Percentiles rank a stretch among this genome's conserved stretches.
Conservation (phyloP, 2,329 filamentous ascomycete species). For the Pseudofabraea citricarpa region DNA sequence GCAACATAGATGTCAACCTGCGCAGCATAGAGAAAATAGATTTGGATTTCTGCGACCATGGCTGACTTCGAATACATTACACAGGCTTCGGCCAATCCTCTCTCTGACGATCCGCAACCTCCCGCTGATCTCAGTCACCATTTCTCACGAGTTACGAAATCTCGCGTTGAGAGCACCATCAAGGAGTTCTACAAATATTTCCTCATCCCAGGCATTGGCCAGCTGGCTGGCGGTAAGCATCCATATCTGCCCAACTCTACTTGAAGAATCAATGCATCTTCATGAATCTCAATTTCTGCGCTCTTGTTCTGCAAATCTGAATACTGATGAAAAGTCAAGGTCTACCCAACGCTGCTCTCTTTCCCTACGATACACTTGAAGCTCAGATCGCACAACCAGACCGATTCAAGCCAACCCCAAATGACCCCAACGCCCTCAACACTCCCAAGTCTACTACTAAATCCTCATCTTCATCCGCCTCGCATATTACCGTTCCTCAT, state of each 20-base stretch:
- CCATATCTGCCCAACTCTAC: background rate
- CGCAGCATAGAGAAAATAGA: background rate
- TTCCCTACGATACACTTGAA: constrained; percentile 88
- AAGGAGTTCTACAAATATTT: constrained; percentile 90
- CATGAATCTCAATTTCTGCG: constrained; percentile 8
- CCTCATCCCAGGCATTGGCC: constrained; percentile 54
- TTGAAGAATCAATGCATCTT: constrained; percentile 6
- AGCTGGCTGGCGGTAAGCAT: constrained; percentile 54
- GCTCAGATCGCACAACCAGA: constrained; percentile 70
- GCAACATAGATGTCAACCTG: background rate
- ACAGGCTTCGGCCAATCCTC: constrained; percentile 5
- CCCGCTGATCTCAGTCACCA: constrained; percentile 78
- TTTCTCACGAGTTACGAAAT: constrained; percentile 64
- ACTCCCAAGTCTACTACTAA: constrained; percentile 30
- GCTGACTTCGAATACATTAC: constrained; percentile 22
- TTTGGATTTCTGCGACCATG: constrained; percentile 8
- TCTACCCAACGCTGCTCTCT: constrained; percentile 75
- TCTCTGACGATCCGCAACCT: constrained; percentile 13
- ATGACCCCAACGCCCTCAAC: constrained; percentile 45
- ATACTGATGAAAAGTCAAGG: constrained; percentile 41
- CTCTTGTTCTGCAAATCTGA: constrained; percentile 3
- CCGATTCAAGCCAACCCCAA: constrained; percentile 68
- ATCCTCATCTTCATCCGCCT: constrained; percentile 23
- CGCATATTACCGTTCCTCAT: constrained; percentile 70
- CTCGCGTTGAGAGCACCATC: constrained; percentile 59